Base-by-base conservation (phyloP, 768 basidiomycete genomes). In the Termitomyces heimii region DNA sequence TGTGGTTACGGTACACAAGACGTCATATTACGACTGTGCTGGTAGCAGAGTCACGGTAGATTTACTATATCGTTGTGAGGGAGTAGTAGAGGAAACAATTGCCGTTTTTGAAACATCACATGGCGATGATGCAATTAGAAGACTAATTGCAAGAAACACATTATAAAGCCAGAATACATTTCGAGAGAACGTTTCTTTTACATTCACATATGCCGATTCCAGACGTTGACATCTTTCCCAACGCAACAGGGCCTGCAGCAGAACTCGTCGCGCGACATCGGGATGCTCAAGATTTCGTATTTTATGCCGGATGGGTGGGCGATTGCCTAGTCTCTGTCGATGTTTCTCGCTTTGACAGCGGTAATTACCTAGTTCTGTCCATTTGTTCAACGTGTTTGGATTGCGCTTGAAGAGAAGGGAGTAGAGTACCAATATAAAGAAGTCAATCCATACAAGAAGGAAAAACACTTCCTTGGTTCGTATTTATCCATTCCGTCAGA, bases 371-470 rank as follows among this genome's bases (percentile, higher is more conserved):
- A 77, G 76, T 85, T 85, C 67, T 84, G 83, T 60, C 83, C 83
- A 0, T 84, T 72, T 52, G 81, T 80, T 22, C 82, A 84, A 65
- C 75, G 86, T 10, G 72, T 74, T 13, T 89, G 87, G 88, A 83
- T 88, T 52, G 69, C 79, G 0, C 73, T 89, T 4, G 85, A 89
- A 64, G 86, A 88, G 65, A 80, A 76, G 54, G 78, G 79, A 0
- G 81, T 88, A 29, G 81, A 82, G 1, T 89, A 88, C 63, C 83
- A 85, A 59, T 86, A 85, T 66, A 78, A 78, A 57, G 83, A 87
- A 65, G 77, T 83, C 22, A 85, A 86, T 67, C 84, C 85, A 2
- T 88, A 88, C 74, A 84, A 84, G 70, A 88, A 87, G 62, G 82
- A 82, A 63, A 69, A 75, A 16, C 75, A 80, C 42, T 83, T 82